Evolutionary conservation across 208 protist genomes (phyloP).

Genomic region (Wallacemonas sp.): DNA sequence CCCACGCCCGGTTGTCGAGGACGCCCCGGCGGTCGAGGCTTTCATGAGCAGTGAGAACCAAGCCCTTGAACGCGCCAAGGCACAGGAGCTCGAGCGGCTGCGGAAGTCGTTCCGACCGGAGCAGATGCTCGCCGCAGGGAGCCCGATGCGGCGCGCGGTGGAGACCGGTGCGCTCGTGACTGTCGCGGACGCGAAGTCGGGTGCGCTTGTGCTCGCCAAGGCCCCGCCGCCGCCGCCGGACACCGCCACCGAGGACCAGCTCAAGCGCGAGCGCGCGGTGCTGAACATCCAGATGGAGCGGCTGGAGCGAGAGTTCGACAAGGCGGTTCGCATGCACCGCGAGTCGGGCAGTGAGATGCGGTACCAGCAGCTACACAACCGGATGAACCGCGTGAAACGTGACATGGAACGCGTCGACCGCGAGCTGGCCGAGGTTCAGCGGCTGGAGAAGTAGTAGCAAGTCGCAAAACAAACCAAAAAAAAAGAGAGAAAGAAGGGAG

Average conservation of each 20-base stretch:
- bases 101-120: constrained; percentile 5
- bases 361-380: constrained; percentile 39
- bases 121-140: constrained; percentile 7
- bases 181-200: constrained; percentile 1
- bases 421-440: constrained; percentile 33
- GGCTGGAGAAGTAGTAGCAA: constrained; percentile 16
- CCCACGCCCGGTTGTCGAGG: constrained; percentile 17
- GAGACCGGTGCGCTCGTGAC: constrained; percentile 3
- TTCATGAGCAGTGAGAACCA: constrained; percentile 35
- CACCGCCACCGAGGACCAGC: constrained; percentile 38
- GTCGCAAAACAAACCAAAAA: not conserved
- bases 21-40: constrained; percentile 19
- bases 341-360: constrained; percentile 43
- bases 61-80: constrained; percentile 17
- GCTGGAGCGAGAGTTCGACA: constrained; percentile 41
- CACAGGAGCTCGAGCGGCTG: constrained; percentile 14
- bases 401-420: constrained; percentile 43
- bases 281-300: constrained; percentile 43
- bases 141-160: constrained; percentile 1
- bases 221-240: constrained; percentile 7
- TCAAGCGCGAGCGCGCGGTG: constrained; percentile 26
- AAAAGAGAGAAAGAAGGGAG: not conserved
- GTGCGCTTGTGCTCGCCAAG: constrained; percentile 9
- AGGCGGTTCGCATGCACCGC: constrained; percentile 11
- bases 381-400: constrained; percentile 38